Base-by-base conservation (phyloP, 306 rosid species). In the Senna siamea region DNA sequence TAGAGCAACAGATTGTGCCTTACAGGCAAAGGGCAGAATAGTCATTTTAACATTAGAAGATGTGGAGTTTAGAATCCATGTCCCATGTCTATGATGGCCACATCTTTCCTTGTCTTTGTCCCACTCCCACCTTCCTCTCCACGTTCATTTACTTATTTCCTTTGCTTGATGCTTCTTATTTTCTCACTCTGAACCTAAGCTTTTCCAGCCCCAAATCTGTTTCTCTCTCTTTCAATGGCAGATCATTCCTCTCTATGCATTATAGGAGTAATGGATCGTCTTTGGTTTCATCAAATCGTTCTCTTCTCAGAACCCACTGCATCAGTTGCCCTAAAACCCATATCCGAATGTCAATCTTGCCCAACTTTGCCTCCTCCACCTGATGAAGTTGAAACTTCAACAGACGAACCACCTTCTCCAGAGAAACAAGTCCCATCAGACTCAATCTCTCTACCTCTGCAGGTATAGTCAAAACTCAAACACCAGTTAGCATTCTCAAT, bases 251-350 rank as follows among this genome's bases (percentile, higher is more conserved):
- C 53, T 52, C 34, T 51, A 19, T 78, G 82, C 65, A 79, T 86
- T 60, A n/a, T 89, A 51, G 90, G 65, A 37, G 82, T 82, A 79
- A 90, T 90, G 91, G 92, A 93, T 69, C 69, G 72, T 22, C 96
- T 90, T 32, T 93, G 98, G 98, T 90, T 86, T 81, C 87, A 83
- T 70, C 90, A 89, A 73, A 51, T 80, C 51, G 73, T 90, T 85
- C 86, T 87, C 60, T 83, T 79, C 78, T 66, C 93, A 10, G 59
- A 81, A 64, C 91, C 93, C 58, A 5, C 74, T 12, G 23, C 75
- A 22, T 19, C 74, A 63, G 23, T 68, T 59, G 41, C 20, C 63
- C 77, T 73, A 22, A 63, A 74, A 44, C 72, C 62, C 26, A 38
- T 62, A 40, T 37, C 86, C 12, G 84, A 84, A 60, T 81, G 85